Conservation (phyloP, 2,329 filamentous ascomycete genomes). For the Ophiostoma ulmi region DNA sequence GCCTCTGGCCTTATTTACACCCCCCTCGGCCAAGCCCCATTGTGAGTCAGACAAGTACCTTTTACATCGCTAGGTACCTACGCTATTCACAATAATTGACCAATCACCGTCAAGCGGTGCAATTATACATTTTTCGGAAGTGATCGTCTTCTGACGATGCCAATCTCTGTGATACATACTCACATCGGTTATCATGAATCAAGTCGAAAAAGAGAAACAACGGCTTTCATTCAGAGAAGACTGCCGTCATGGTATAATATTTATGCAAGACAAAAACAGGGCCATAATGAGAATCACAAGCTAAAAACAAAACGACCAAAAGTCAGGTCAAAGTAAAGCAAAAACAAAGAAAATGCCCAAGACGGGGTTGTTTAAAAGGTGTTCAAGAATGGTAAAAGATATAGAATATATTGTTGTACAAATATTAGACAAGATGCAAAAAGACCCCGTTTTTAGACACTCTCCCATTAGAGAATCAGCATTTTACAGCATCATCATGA, state of each 20-base stretch:
- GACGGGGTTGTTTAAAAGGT: neutral
- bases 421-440: neutral
- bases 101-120: neutral
- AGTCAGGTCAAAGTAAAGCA: no score
- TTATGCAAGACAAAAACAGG: no score
- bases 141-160: neutral
- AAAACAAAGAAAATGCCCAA: no score
- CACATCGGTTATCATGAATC: no score
- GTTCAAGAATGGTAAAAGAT: neutral
- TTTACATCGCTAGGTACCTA: neutral
- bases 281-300: no score
- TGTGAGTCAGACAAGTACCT: neutral
- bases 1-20: neutral
- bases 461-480: neutral
- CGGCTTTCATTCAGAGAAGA: no score
- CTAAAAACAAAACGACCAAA: no score
- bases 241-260: no score
- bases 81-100: neutral
- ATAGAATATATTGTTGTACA: neutral
- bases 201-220: no score
- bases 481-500: constrained; percentile 25
- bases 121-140: neutral
- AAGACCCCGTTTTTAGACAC: neutral
- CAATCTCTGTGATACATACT: neutral
- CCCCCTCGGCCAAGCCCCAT: neutral